Conservation (phyloP, 75 land plant species). For the Ceratopteris richardii region DNA sequence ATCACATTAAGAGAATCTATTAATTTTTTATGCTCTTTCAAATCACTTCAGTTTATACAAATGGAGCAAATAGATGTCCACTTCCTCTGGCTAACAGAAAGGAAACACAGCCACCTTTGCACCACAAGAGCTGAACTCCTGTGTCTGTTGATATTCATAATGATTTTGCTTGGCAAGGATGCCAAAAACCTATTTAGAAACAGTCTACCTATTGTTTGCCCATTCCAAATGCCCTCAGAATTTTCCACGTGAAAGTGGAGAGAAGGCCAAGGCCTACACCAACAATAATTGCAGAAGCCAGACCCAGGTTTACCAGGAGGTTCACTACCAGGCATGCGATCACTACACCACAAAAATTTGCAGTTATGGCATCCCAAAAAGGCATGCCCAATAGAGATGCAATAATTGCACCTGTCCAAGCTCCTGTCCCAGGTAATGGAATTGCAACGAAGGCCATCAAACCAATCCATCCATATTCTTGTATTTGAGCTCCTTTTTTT, state of each 20-base stretch:
- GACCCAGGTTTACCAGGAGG: slow-evolving; percentile 78
- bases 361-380: slow-evolving; percentile 81
- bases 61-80: too few relatives aligned
- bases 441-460: slow-evolving; percentile 97
- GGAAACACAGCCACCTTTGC: too few relatives aligned
- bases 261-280: slow-evolving; percentile 56
- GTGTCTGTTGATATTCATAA: too few relatives aligned
- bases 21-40: too few relatives aligned
- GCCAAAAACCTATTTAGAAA: too few relatives aligned
- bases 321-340: slow-evolving; percentile 90
- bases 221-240: slow-evolving; percentile 29
- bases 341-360: slow-evolving; percentile 86
- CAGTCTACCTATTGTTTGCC: background rate
- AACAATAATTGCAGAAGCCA: slow-evolving; percentile 62
- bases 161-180: too few relatives aligned
- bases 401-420: slow-evolving; percentile 95
- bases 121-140: too few relatives aligned
- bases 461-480: slow-evolving; percentile 98
- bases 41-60: too few relatives aligned
- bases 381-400: slow-evolving; percentile 90
- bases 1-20: too few relatives aligned
- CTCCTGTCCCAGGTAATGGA: slow-evolving; percentile 99
- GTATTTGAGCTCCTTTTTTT: slow-evolving; percentile 77
- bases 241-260: slow-evolving; percentile 88
- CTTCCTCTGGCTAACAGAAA: too few relatives aligned